Evolutionary conservation across 1,284 basidiomycete genomes (phyloP).

Genomic region (Ustilago crameri): DNA sequence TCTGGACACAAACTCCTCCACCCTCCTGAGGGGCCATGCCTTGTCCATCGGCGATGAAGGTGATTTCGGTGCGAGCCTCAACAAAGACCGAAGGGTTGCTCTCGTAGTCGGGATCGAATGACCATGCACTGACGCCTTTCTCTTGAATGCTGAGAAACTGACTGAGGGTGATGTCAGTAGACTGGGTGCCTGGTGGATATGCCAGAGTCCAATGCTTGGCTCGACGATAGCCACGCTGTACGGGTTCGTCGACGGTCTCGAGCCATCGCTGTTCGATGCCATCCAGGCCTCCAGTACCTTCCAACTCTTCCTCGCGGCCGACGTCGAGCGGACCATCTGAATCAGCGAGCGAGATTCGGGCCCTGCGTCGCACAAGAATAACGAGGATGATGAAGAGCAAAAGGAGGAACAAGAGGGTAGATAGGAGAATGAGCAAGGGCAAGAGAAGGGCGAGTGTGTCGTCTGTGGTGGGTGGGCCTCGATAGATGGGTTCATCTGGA

Average conservation of each 20-base stretch:
- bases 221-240: constrained; percentile 79
- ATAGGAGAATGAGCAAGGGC: constrained; percentile 82
- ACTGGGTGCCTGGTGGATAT: constrained; percentile 50
- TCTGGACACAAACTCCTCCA: constrained; percentile 65
- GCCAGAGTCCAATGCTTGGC: constrained; percentile 79
- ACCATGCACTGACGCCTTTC: constrained; percentile 68
- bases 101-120: constrained; percentile 67
- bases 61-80: constrained; percentile 65
- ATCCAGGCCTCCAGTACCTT: constrained; percentile 90
- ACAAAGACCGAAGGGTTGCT: constrained; percentile 65
- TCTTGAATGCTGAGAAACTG: constrained; percentile 68
- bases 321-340: constrained; percentile 92
- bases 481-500: constrained; percentile 40
- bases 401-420: constrained; percentile 87
- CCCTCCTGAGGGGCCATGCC: constrained; percentile 67
- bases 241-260: constrained; percentile 79
- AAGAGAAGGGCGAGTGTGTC: constrained; percentile 60
- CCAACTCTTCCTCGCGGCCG: constrained; percentile 76
- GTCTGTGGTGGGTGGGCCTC: constrained; percentile 39
- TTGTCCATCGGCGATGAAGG: constrained; percentile 66
- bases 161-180: constrained; percentile 67
- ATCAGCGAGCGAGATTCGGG: constrained; percentile 76
- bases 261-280: constrained; percentile 92
- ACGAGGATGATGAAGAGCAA: constrained; percentile 62
- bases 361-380: constrained; percentile 54